These are phyloP conservation scores for Rhizopogon salebrosus DNA, from an alignment of 768 basidiomycete genomes.

Conservation along the genomic window DNA sequence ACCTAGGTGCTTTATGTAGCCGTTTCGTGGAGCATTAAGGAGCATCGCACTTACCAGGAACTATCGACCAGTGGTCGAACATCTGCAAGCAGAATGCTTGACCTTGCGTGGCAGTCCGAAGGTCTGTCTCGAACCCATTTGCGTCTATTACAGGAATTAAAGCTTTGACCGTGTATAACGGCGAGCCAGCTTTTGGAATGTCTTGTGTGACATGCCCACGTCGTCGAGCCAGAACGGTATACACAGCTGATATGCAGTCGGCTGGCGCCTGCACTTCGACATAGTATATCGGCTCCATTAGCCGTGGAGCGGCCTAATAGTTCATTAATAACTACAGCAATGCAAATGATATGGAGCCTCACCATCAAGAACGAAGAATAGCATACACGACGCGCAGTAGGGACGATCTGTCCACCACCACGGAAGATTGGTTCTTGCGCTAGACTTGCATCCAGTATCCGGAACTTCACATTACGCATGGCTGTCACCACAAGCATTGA, in stretches of 20 bases:
- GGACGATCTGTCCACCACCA: constrained; percentile 97
- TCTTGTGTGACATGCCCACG: constrained; percentile 99
- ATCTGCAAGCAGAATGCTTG: constrained; percentile 98
- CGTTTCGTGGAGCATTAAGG: not conserved
- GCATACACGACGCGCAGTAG: constrained; percentile 96
- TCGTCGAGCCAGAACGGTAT: constrained; percentile 96
- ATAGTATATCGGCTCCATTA: constrained; percentile 98
- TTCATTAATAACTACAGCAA: not conserved
- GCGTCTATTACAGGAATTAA: constrained; percentile 98
- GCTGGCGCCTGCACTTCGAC: constrained; percentile 99
- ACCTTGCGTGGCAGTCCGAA: constrained; percentile 95
- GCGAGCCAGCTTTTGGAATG: constrained; percentile 95
- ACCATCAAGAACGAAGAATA: constrained; percentile 99
- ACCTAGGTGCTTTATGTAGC: constrained; percentile 39
- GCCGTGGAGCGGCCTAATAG: constrained; percentile 82
- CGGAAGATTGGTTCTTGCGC: constrained; percentile 97
- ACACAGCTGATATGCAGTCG: constrained; percentile 97
- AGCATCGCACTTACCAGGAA: constrained; percentile 64
- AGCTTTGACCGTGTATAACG: constrained; percentile 96
- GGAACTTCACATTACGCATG: constrained; percentile 98
- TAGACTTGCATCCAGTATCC: constrained; percentile 85
- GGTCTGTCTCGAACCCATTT: constrained; percentile 97
- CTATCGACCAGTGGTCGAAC: constrained; percentile 98
- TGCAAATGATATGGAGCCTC: constrained; percentile 24
- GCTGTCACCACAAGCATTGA: constrained; percentile 42